These are phyloP conservation scores for Orobanche coerulescens DNA, from an alignment of 257 asterid genomes.

Conservation along the genomic window DNA sequence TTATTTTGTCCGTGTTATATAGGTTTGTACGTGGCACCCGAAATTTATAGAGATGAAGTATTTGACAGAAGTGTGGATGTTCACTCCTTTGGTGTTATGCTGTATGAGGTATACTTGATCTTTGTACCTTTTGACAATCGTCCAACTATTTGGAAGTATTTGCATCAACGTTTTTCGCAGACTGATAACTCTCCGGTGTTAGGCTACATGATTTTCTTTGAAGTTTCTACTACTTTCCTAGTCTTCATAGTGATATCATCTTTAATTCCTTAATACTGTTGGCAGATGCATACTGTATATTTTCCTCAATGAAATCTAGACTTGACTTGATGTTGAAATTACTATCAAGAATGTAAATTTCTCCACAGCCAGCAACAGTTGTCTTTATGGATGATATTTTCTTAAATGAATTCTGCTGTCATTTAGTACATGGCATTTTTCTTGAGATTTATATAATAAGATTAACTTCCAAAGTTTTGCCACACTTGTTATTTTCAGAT, in stretches of 20 bases:
- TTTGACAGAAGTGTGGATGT: slow-evolving; percentile 87
- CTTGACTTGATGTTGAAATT: too few relatives aligned
- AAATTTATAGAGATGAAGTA: slow-evolving; percentile 53
- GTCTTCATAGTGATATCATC: too few relatives aligned
- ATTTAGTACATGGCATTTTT: not conserved
- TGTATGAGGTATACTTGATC: slow-evolving; percentile 61
- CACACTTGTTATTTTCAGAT: slow-evolving; percentile 39
- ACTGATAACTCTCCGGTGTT: too few relatives aligned
- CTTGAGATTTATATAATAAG: not conserved
- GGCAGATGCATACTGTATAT: too few relatives aligned
- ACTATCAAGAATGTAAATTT: too few relatives aligned
- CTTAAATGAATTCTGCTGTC: too few relatives aligned
- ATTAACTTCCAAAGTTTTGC: not conserved
- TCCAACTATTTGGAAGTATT: not conserved
- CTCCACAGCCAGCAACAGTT: too few relatives aligned
- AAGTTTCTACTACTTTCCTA: too few relatives aligned
- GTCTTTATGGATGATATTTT: too few relatives aligned
- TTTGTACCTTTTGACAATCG: not conserved
- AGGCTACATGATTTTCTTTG: not conserved
- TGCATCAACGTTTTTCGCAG: not conserved
- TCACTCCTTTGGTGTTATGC: slow-evolving; percentile 71
- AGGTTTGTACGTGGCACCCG: slow-evolving; percentile 86
- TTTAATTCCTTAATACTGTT: too few relatives aligned
- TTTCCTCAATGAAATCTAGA: too few relatives aligned
- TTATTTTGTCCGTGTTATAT: slow-evolving; percentile 17